Conservation (phyloP, 495 filamentous ascomycete genomes). For the Aspergillus nidulans region DNA sequence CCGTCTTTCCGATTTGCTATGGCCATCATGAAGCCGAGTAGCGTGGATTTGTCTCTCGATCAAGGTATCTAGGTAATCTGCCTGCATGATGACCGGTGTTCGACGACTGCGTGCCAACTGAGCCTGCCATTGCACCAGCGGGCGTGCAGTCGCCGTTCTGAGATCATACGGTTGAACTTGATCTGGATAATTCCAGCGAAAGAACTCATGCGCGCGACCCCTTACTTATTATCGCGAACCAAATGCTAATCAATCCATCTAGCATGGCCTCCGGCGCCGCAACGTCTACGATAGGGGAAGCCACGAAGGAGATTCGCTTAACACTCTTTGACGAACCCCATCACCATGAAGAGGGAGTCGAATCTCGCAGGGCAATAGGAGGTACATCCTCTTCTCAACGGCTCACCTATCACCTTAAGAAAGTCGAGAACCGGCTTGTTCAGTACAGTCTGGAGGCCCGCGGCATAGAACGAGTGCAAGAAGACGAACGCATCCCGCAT, state of each 20-base stretch:
- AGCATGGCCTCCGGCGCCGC: conserved; percentile 37
- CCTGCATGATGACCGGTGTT: conserved; percentile 51
- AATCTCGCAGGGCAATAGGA: conserved; percentile 9
- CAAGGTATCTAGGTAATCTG: conserved; percentile 46
- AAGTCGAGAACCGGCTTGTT: conserved; percentile 41
- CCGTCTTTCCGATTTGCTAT: conserved; percentile 19
- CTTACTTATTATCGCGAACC: neutral
- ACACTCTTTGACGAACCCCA: conserved; percentile 5
- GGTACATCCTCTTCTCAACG: conserved; percentile 24
- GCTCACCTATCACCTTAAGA: conserved; percentile 29
- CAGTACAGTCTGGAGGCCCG: conserved; percentile 63
- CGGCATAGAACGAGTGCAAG: conserved; percentile 67
- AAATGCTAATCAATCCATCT: conserved; percentile 21
- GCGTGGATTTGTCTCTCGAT: conserved; percentile 41
- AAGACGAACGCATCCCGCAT: conserved; percentile 52
- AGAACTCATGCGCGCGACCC: conserved; percentile 50
- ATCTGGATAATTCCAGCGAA: conserved; percentile 61
- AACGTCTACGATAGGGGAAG: conserved; percentile 28
- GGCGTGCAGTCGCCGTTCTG: conserved; percentile 38
- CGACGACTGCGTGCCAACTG: conserved; percentile 20
- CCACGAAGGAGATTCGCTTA: conserved; percentile 20
- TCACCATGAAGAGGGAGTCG: conserved; percentile 21
- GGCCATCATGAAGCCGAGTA: conserved; percentile 43
- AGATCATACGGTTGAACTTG: conserved; percentile 61
- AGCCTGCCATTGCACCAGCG: neutral